Conservation (phyloP, 306 rosid species). For the Trichosanthes cucumerina region DNA sequence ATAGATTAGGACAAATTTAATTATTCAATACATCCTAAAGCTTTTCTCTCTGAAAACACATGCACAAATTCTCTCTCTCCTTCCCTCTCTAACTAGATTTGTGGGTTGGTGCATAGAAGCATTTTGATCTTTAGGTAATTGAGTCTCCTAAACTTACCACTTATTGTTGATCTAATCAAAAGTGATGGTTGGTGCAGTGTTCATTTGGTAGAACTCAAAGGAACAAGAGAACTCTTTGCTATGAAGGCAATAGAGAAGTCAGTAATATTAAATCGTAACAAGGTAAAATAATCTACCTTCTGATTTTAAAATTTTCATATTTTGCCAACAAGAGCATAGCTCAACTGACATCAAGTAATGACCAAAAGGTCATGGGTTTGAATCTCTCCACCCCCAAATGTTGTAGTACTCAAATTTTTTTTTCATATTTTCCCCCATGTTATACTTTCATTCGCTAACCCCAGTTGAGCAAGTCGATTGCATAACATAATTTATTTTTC, state of each 20-base stretch:
- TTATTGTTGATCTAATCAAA: background rate
- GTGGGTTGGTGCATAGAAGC: background rate
- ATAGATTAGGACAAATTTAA: background rate
- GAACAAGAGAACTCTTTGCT: slow-evolving; percentile 68
- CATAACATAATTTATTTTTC: background rate
- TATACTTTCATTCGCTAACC: background rate
- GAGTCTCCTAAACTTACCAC: background rate
- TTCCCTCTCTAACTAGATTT: background rate
- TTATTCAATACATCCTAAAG: background rate
- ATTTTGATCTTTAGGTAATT: background rate
- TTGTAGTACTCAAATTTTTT: too few species aligned
- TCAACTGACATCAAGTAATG: too few species aligned
- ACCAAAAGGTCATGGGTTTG: too few species aligned
- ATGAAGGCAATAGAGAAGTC: slow-evolving; percentile 99
- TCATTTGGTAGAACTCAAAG: slow-evolving; percentile 82
- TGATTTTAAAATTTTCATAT: background rate
- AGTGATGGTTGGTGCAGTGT: slow-evolving; percentile 42
- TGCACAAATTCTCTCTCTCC: background rate
- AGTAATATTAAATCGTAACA: slow-evolving; percentile 74
- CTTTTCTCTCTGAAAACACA: background rate
- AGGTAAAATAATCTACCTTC: slow-evolving; percentile 31
- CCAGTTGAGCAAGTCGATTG: background rate
- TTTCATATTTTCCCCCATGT: background rate
- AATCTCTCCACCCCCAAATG: too few species aligned
- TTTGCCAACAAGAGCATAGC: too few species aligned